Evolutionary conservation across 441 rosid genomes (phyloP), one percentile per base, ranked within the genome.

Genomic region (Capsella rubella): DNA sequence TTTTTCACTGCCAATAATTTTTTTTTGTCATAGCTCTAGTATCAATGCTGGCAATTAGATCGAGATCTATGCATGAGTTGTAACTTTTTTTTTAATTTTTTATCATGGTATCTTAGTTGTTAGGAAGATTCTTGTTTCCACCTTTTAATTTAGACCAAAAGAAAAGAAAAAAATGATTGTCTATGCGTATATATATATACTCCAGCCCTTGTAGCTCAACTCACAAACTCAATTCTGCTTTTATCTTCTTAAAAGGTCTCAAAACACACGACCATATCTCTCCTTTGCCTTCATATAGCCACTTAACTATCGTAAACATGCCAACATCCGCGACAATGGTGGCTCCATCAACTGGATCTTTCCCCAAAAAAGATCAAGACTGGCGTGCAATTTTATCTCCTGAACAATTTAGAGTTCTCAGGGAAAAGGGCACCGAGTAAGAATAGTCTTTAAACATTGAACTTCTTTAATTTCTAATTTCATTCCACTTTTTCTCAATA

Each of bases 401-500:
- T 1, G 86, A 90, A 39, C 97, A 92, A 73, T 90, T 90, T 71
- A 84, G 82, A 65, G 84, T 92, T 80, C 74, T 92, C 71, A 82
- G 96, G 71, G 84, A 74, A 75, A 92, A 90, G 69, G 96, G 92
- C 73, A 90, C 97, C 0, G 97, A 90, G 94, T 92, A 81, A 74
- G 25, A 27, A 13, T 3, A 9, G 6, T 10, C 25, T 12, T 39
- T 27, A 31, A 18, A 18, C 11, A 15, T 7, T 28, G 13, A 7
- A 28, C 35, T 58, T 35, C 47, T 21, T 14, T 28, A 67, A 40
- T 12, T 39, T 52, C 2, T 27, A 8, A 11, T 40, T 27, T 27
- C 10, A 54, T 55, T 40, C 10, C 37, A 37, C 18, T 14, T 27
- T 51, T 66, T 21, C 18, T 42, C 7, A 51, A 13, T 6, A 8